Conservation (phyloP, 495 filamentous ascomycete genomes). For the Aspergillus taichungensis region DNA sequence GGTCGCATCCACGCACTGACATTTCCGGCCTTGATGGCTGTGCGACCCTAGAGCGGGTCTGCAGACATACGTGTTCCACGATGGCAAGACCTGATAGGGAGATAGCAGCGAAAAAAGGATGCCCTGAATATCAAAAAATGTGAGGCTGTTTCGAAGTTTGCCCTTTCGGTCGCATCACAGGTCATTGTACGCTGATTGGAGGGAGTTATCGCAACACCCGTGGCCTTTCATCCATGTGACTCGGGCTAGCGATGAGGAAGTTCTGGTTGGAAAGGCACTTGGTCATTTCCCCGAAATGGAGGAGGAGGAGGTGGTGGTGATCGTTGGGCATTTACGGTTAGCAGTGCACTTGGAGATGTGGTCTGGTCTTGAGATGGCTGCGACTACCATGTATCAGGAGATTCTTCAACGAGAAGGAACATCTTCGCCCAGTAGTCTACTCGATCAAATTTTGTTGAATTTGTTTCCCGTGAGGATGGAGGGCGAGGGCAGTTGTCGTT, state of each 20-base stretch:
- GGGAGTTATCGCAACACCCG: too few species aligned
- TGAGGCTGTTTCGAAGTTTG: slow-evolving; percentile 11
- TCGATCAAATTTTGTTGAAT: neutral
- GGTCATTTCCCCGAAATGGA: too few species aligned
- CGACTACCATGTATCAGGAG: neutral
- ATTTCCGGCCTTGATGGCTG: slow-evolving; percentile 3
- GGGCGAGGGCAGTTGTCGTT: slow-evolving; percentile 13
- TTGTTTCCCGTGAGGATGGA: slow-evolving; percentile 6
- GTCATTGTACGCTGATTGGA: neutral
- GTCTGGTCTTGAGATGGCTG: neutral
- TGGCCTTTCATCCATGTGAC: too few species aligned
- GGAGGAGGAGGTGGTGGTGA: neutral
- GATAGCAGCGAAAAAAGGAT: slow-evolving; percentile 3
- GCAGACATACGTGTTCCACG: slow-evolving; percentile 9
- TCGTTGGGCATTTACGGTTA: neutral
- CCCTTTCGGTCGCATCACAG: neutral
- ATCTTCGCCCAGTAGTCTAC: neutral
- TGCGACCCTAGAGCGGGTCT: slow-evolving; percentile 9
- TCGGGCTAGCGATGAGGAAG: too few species aligned
- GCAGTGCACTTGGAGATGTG: neutral
- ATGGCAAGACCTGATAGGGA: slow-evolving; percentile 6
- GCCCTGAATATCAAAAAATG: slow-evolving; percentile 2
- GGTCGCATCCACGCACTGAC: slow-evolving; percentile 1
- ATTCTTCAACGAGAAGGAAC: neutral
- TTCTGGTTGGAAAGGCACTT: too few species aligned